Evolutionary conservation across 257 asterid species (phyloP), one percentile per base, ranked within the genome.

Genomic region (Fraxinus americana): DNA sequence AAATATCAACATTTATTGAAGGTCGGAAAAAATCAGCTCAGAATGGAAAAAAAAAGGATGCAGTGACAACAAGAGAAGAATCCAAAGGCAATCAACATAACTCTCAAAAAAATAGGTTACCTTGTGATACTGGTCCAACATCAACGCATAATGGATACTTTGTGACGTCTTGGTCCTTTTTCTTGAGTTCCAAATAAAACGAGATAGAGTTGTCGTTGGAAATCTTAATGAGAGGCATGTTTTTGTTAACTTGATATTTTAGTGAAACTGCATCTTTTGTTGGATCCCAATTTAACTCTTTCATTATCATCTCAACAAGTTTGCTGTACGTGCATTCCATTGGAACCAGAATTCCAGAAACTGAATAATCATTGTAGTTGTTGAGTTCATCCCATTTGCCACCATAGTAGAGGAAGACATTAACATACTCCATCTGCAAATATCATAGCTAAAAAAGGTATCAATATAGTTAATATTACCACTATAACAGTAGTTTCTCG

Each of bases 261-360:
- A 57, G 25, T 7, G 66, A 4, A 4, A 57, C 27, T 57, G 66
- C 66, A 57, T 57, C 66, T 57, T 8, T n/a, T 57, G 10, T 57
- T 57, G 27, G 66, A n/a, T 57, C 27, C 29, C 25, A n/a, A 57
- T 57, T 57, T 57, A 57, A 57, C 66, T 57, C 66, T n/a, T 57
- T 57, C 27, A 19, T 3, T 57, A 57, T 57, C 66, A 57, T 57
- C 9, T 57, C 66, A 57, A 57, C 27, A 7, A 57, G 66, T 57
- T 57, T 57, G 66, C 0, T 57, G 27, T 57, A 57, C 1, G 29
- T 17, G 66, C 66, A 57, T 57, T 57, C 66, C 27, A n/a, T 19
- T 57, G 66, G 66, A 11, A 57, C 66, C 66, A 57, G 27, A 57
- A 57, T 57, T 57, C 66, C 66, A 57, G 66, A 17, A n/a, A n/a